Evolutionary conservation across 225 moss, liverwort and hornwort species (phyloP), one percentile per base, ranked within the genome.

Genomic region (Polytrichum formosum): DNA sequence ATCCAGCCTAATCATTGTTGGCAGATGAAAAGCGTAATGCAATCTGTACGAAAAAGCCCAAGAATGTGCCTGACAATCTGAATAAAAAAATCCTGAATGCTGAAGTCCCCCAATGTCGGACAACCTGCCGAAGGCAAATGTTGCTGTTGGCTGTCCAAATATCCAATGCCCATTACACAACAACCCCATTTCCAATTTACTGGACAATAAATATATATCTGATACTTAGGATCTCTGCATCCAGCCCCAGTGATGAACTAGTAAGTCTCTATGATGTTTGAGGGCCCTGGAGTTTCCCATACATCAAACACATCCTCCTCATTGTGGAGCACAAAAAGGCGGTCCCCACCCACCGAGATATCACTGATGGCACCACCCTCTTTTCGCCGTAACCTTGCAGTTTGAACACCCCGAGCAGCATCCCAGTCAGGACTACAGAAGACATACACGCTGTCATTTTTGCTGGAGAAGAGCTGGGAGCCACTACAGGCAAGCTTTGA

Each of bases 401-500:
- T 89, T 79, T 86, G 83, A 56, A 89, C 89, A 19, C 89, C 83
- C 63, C 87, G 83, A 8, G 86, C 79, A 63, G 81, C 83, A 66
- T 89, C 89, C 89, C 86, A 89, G 55, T 89, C 86, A 18, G 89
- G 79, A 67, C 89, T 89, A 66, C 89, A 89, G 31, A 89, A 86
- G 26, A 89, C 89, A 30, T 86, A 86, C 13, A 89, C 89, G 29
- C 86, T 83, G 55, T 89, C 89, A 33, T 80, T 81, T 70, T 89
- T 89, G 78, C 81, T 86, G 6, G 89, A 86, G 33, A 81, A 89
- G 60, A 89, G 77, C 75, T 89, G 89, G 23, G 89, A 89, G 21
- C 89, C 89, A 73, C 86, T 79, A 21, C 80, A 80, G 31, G 89
- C 86, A 10, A 89, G 89, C 77, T 83, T 89, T 25, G 89, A 89